Evolutionary conservation across 345 rosid species (phyloP).

Genomic region (Atalantia buxifolia): DNA sequence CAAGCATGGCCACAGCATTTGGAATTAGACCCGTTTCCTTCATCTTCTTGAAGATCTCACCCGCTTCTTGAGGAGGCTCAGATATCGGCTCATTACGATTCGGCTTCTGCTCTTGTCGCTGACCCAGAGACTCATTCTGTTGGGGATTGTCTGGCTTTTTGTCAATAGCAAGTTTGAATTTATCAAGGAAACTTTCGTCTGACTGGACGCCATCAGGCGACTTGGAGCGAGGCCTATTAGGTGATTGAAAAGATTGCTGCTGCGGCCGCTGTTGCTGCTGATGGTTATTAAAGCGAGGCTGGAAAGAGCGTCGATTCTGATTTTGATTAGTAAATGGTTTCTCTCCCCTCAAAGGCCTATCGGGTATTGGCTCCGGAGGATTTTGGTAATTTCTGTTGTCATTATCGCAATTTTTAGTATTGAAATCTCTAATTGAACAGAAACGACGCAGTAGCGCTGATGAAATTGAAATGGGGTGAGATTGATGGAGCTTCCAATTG

Average conservation of each 20-base stretch:
- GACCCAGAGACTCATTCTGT: neutral
- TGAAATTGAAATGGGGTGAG: neutral
- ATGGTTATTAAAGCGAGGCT: neutral
- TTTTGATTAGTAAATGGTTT: constrained; percentile 18
- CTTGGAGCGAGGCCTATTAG: neutral
- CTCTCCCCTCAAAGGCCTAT: constrained; percentile 58
- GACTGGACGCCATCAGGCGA: constrained; percentile 32
- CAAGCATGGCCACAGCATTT: constrained; percentile 92
- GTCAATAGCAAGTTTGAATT: constrained; percentile 51
- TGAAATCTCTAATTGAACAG: neutral
- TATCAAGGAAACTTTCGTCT: constrained; percentile 55
- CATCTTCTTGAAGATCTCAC: constrained; percentile 75
- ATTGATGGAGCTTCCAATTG: neutral
- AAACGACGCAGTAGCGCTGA: neutral
- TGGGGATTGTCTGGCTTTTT: constrained; percentile 24
- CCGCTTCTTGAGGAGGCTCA: constrained; percentile 40
- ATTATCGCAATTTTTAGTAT: neutral
- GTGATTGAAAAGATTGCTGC: neutral
- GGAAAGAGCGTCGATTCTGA: neutral
- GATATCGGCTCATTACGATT: constrained; percentile 1
- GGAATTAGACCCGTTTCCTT: constrained; percentile 91
- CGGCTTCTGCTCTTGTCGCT: constrained; percentile 22
- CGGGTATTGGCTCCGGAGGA: constrained; percentile 55
- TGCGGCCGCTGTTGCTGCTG: neutral
- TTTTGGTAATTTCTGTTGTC: constrained; percentile 1